Percentiles rank a stretch among this genome's conserved stretches.
Conservation (phyloP, 441 rosid genomes). For the Geranium incanum region DNA sequence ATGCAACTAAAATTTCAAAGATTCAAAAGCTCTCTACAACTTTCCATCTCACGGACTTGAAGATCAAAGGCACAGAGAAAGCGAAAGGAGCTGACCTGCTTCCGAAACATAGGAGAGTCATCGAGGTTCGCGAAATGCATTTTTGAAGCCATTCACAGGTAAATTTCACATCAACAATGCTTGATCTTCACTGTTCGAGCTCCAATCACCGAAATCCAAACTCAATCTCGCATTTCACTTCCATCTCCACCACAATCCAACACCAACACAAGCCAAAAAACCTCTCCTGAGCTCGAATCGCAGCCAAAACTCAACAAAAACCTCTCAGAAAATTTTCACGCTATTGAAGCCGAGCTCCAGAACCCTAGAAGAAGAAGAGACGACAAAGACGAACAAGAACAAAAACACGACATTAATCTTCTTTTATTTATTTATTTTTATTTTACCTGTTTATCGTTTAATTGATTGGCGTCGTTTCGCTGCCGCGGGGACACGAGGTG, state of each 20-base stretch:
- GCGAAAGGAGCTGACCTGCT: slow-evolving; percentile 54
- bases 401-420: background rate
- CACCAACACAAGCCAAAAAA: background rate
- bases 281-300: background rate
- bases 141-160: slow-evolving; percentile 20
- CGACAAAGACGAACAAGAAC: slow-evolving; percentile 17
- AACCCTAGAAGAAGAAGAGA: slow-evolving; percentile 25
- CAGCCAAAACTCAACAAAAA: slow-evolving; percentile 1
- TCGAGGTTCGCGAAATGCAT: slow-evolving; percentile 99
- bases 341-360: slow-evolving; percentile 9
- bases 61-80: slow-evolving; percentile 6
- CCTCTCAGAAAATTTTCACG: slow-evolving; percentile 5
- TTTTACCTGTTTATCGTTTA: background rate
- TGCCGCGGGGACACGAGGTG: no score
- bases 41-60: slow-evolving; percentile 7
- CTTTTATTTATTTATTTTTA: background rate
- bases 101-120: slow-evolving; percentile 99
- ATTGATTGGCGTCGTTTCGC: slow-evolving; percentile 17
- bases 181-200: slow-evolving; percentile 20
- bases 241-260: background rate
- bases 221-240: slow-evolving; percentile 26
- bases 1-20: no score
- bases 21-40: background rate
- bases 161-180: slow-evolving; percentile 35
- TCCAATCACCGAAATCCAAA: slow-evolving; percentile 15